Conservation (phyloP, 306 rosid genomes). For the Glycine latifolia region DNA sequence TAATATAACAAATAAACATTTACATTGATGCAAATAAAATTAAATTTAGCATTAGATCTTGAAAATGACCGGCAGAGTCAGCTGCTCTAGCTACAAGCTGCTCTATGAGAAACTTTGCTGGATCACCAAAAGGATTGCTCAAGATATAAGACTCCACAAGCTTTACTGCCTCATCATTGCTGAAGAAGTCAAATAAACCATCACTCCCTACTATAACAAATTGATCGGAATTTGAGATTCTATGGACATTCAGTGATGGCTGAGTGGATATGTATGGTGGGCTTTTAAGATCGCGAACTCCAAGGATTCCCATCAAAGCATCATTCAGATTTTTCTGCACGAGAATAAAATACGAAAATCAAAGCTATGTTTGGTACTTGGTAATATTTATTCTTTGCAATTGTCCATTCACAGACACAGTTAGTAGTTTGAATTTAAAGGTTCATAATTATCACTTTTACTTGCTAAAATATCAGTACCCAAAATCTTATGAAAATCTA, state of each 20-base stretch:
- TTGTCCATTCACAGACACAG: not conserved
- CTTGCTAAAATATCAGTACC: not conserved
- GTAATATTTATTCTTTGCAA: not conserved
- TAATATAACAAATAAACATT: not conserved
- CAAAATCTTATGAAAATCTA: constrained; percentile 7
- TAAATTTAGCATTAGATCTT: constrained; percentile 28
- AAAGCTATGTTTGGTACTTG: not conserved
- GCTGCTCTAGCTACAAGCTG: constrained; percentile 87
- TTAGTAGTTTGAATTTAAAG: constrained; percentile 5
- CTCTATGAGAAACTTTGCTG: constrained; percentile 90
- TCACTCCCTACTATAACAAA: constrained; percentile 91
- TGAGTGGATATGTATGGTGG: constrained; percentile 92
- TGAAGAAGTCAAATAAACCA: constrained; percentile 96
- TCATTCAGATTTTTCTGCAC: constrained; percentile 89
- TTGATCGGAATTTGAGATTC: constrained; percentile 73
- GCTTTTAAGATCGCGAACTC: constrained; percentile 82
- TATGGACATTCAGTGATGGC: constrained; percentile 79
- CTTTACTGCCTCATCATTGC: constrained; percentile 83
- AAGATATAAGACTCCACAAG: constrained; percentile 79
- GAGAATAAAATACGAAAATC: constrained; percentile 32
- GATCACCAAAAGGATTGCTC: constrained; percentile 83
- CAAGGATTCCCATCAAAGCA: constrained; percentile 98
- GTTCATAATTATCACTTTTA: not conserved
- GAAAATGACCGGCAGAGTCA: constrained; percentile 69
- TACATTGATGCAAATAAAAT: not conserved